Conservation (phyloP, 306 rosid species). For the Chamaecrista fasciculata region DNA sequence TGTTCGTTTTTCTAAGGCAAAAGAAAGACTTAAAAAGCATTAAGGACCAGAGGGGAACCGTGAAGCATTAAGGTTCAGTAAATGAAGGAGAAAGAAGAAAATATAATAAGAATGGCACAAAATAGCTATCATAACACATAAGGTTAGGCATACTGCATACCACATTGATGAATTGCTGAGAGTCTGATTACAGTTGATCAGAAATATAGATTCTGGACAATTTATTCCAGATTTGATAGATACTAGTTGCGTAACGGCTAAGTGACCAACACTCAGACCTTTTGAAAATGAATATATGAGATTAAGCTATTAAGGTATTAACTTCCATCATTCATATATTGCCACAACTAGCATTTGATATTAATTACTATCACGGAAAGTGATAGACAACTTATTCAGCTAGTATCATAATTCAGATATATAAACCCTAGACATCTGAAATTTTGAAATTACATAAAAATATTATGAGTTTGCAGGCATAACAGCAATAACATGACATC, state of each 20-base stretch:
- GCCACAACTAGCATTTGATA: neutral
- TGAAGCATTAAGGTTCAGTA: conserved; percentile 18
- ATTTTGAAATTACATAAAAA: conserved; percentile 9
- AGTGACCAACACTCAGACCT: neutral
- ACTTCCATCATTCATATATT: neutral
- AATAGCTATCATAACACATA: neutral
- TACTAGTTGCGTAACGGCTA: neutral
- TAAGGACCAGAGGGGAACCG: no score
- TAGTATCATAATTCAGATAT: neutral
- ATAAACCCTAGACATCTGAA: neutral
- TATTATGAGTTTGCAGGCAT: conserved; percentile 1
- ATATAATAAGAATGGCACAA: neutral
- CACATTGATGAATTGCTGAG: neutral
- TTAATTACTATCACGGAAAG: neutral
- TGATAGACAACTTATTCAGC: neutral
- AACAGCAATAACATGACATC: neutral
- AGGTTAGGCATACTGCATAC: neutral
- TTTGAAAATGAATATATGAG: neutral
- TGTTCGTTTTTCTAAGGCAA: neutral
- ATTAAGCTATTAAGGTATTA: neutral
- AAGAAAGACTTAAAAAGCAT: neutral
- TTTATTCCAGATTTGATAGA: neutral
- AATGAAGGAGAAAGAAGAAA: neutral
- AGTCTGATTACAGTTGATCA: neutral
- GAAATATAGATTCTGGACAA: neutral